Base-by-base conservation (phyloP, 495 filamentous ascomycete genomes). In the Neurospora terricola region DNA sequence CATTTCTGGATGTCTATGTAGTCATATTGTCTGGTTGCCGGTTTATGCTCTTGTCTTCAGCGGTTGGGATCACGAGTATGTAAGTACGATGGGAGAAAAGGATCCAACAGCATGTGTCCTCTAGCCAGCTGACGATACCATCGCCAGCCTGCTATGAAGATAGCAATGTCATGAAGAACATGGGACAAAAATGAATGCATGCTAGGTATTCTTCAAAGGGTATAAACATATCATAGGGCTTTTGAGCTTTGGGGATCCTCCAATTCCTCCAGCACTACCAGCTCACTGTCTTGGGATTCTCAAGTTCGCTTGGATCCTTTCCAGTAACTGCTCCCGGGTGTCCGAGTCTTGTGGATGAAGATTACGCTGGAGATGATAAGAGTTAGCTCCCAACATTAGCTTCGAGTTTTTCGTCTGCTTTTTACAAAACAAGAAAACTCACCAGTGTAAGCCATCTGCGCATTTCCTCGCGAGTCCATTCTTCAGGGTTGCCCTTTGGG, bases 221-320 rank as follows among this genome's bases (percentile, higher is more conserved):
- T 66, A 66, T 66, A 66, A 62, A 36, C 14, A 66, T 34, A 62
- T 66, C 6, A 7, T 66, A 36, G 54, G 54, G 12, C 14, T 66
- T 23, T 27, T 14, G 48, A 21, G 48, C 48, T 23, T 27, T 27
- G n/a, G 8, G 9, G 45, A 21, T 23, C 54, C 54, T 18, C 23
- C 54, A 3, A 14, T 16, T 66, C 14, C 27, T 66, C 27, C 54
- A 66, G 27, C 3, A 30, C 54, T 6, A 66, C 7, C 48, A 34
- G 5, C 3, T 66, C 54, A 74, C 45, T 75, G 59, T 71, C 83
- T 81, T 59, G 82, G 77, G n/a, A 81, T 80, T 38, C 90, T 86
- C 85, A 96, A 84, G 79, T 97, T 96, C 4, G 91, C 90, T 81
- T 87, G 91, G 14, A 98, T 88, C 75, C 93, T 84, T 75, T 94